phyloP scores from a whole-genome alignment of 1,284 basidiomycete species.

The Taiwanofungus camphoratus region DNA sequence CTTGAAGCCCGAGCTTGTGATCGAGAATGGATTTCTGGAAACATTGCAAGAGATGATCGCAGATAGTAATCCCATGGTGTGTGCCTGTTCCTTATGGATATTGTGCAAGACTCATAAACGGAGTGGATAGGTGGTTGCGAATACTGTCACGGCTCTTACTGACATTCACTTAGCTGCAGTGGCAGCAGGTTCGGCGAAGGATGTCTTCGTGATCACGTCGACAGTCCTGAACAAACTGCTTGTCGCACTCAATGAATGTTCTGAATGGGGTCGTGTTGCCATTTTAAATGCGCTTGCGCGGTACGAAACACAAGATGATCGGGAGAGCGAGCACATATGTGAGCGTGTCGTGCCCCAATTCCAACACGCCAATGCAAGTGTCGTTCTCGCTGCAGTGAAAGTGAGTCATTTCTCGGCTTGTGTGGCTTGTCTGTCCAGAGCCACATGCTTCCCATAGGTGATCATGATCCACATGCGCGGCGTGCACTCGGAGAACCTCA shows the following conservation, averaged over 20 bases:
- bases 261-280: constrained; percentile 97
- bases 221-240: constrained; percentile 85
- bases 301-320: constrained; percentile 80
- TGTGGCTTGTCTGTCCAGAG: constrained; percentile 1
- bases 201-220: constrained; percentile 79
- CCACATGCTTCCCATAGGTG: constrained; percentile 46
- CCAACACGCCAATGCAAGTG: constrained; percentile 94
- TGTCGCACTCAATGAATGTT: constrained; percentile 96
- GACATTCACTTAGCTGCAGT: constrained; percentile 80
- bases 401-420: constrained; percentile 33
- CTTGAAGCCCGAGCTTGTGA: constrained; percentile 90
- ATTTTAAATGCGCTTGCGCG: constrained; percentile 84
- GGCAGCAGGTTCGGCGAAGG: constrained; percentile 53
- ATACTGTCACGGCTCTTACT: constrained; percentile 88
- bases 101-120: constrained; percentile 11
- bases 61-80: constrained; percentile 95
- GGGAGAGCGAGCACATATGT: constrained; percentile 98
- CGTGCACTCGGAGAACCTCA: constrained; percentile 81
- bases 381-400: constrained; percentile 94
- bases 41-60: constrained; percentile 87
- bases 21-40: constrained; percentile 93
- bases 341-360: constrained; percentile 98
- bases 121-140: constrained; percentile 94
- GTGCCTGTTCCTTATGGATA: constrained; percentile 20
- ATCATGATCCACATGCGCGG: constrained; percentile 95